Evolutionary conservation across 495 filamentous ascomycete species (phyloP), one percentile per base, ranked within the genome.

Genomic region (Talaromyces thailandensis): DNA sequence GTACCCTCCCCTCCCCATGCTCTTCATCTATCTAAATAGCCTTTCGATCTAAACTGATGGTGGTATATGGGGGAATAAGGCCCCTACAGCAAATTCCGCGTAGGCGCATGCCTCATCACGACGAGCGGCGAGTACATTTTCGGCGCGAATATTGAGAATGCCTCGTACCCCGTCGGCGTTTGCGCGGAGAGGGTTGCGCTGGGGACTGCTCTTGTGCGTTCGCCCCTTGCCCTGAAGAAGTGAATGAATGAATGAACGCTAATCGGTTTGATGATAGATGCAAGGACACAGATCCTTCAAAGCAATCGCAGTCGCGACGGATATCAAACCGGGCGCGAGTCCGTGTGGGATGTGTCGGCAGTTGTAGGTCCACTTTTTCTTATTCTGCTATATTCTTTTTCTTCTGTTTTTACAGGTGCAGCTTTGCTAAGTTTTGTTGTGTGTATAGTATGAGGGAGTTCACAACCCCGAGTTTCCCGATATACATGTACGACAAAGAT

Each of bases 71-170:
- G 9, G 24, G 43, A 48, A 11, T 58, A 60, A 89, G 87, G 87
- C 73, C 94, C 92, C 9, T 97, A 98, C 79, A 95, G 90, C 66
- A 82, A 87, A 60, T 98, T 98, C 84, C 91, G 84, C 45, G 94
- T 98, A 65, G 94, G 94, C 62, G 87, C 89, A 53, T 85, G 87
- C 32, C 74, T 98, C 60, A 84, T 98, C 62, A 85, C 86, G 18
- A 64, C 75, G 21, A 78, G 82, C 26, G 84, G 80, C n/a, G 75
- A 76, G 58, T 88, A 82, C 65, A 78, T 91, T 66, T 69, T 75
- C 53, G 94, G 94, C 23, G 92, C 88, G 53, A 98, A 98, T 73
- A 85, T 98, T 28, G 94, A 98, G 76, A 98, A 98, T 73, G 94
- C 90, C 1, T 81, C 87, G 25, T 98, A 96, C 69, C 93, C 93